These are phyloP conservation scores for Eudorina sp. DNA, from an alignment of 139 green algal species.

Conservation along the genomic window DNA sequence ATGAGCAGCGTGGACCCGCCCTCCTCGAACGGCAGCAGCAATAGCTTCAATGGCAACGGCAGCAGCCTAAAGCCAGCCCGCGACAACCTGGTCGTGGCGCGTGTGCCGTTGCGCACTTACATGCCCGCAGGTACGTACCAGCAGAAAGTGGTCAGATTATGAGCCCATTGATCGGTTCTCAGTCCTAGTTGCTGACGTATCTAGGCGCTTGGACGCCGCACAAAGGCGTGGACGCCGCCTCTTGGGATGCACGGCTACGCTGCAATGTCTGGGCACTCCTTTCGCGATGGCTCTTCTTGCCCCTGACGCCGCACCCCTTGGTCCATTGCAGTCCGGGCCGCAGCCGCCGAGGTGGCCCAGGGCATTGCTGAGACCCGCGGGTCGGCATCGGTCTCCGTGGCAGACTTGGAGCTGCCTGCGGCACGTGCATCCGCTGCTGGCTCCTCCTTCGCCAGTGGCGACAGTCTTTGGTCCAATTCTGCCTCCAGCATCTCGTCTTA, in stretches of 20 bases:
- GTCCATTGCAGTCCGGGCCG: background rate
- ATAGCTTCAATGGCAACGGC: background rate
- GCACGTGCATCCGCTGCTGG: too few species aligned
- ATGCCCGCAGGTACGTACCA: background rate
- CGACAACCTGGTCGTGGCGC: conserved; percentile 12
- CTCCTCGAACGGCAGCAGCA: conserved; percentile 30
- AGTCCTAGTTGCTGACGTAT: too few species aligned
- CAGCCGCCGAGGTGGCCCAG: background rate
- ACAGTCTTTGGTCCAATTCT: too few species aligned
- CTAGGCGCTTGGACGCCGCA: too few species aligned
- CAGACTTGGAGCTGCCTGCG: background rate
- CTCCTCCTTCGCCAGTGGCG: too few species aligned
- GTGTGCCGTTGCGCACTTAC: background rate
- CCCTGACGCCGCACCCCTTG: too few species aligned
- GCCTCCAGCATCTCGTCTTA: background rate
- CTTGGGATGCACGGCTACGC: too few species aligned
- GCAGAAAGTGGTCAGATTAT: too few species aligned
- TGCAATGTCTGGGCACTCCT: too few species aligned
- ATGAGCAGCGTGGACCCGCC: background rate
- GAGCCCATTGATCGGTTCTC: too few species aligned
- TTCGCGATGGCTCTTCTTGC: too few species aligned
- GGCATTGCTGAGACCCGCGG: conserved; percentile 16
- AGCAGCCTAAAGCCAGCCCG: background rate
- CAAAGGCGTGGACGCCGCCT: too few species aligned
- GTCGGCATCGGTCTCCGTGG: background rate